Evolutionary conservation across 805 yeast genomes (phyloP), one percentile per base, ranked within the genome.

Genomic region (Candida chilensis): DNA sequence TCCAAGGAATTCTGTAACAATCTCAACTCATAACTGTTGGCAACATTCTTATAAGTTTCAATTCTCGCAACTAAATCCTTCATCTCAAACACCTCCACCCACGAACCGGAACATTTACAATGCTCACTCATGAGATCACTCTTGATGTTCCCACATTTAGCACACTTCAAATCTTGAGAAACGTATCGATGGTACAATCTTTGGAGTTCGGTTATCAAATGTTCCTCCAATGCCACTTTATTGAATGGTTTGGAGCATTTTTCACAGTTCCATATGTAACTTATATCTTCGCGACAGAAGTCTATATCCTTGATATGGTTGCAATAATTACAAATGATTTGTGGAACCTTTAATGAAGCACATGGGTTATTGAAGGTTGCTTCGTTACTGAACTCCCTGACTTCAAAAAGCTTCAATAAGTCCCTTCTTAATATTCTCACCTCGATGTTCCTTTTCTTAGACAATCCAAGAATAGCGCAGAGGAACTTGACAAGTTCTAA

Each of bases 41-140:
- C 73, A 10, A 86, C 76, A 34, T 71, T 75, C 15, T 57, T 57
- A 48, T 68, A 84, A 0, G 74, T 64, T 5, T 47, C 50, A 3
- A 78, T 43, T 30, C 63, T 61, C 30, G 57, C 55, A 12, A 60
- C 52, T 5, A 86, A 45, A 0, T 63, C 68, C 4, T 47, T 54
- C 29, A 59, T 57, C 4, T 61, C 47, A 14, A 76, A 49, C 0
- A 83, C 74, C 28, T 73, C 78, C 4, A 52, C 60, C 95, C 95
- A 87, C 11, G 55, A 49, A 6, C 99, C 99, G 0, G 98, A 90
- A 50, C 98, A 92, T 14, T 71, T 55, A 53, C 98, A 94, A 49
- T 75, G 75, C 18, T 63, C 63, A 19, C 86, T 69, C 70, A 92
- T 64, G 37, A 79, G 78, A 41, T 73, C 78, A 20, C 71, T 74